These are phyloP conservation scores for Neltuma alba DNA, from an alignment of 306 rosid species.

Conservation along the genomic window DNA sequence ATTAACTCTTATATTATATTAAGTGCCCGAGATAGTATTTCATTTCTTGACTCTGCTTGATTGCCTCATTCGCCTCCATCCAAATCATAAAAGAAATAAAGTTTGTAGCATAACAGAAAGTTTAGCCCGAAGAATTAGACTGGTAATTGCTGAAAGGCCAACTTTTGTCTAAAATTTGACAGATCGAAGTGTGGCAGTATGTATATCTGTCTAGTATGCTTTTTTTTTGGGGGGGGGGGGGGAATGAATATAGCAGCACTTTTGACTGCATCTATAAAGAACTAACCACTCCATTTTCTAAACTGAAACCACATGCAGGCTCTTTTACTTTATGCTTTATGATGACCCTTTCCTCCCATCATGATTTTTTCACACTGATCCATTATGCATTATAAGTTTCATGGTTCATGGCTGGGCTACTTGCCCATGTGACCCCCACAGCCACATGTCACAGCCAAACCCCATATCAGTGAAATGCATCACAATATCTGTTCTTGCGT, in stretches of 20 bases:
- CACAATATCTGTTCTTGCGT: neutral
- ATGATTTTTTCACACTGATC: constrained; percentile 50
- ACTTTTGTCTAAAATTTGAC: neutral
- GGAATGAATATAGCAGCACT: constrained; percentile 23
- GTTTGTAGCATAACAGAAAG: neutral
- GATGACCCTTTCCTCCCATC: too few relatives aligned
- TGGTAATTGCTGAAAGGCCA: too few relatives aligned
- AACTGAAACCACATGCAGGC: constrained; percentile 53
- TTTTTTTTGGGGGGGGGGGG: too few relatives aligned
- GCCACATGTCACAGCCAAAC: constrained; percentile 19
- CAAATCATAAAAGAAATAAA: neutral
- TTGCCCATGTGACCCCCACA: neutral
- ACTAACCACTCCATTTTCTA: constrained; percentile 32
- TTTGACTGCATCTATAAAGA: constrained; percentile 42
- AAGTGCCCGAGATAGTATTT: too few relatives aligned
- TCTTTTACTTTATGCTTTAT: constrained; percentile 62
- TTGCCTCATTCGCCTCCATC: neutral
- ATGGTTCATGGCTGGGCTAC: constrained; percentile 3
- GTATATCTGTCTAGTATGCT: constrained; percentile 18
- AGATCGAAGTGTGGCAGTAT: neutral
- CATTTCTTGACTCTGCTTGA: neutral
- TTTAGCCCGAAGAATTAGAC: too few relatives aligned
- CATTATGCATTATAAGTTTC: constrained; percentile 21
- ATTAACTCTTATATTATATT: too few relatives aligned
- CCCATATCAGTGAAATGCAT: constrained; percentile 38